These are phyloP conservation scores for Cryptococcus floricola DNA, from an alignment of 1,284 basidiomycete genomes.

Conservation along the genomic window DNA sequence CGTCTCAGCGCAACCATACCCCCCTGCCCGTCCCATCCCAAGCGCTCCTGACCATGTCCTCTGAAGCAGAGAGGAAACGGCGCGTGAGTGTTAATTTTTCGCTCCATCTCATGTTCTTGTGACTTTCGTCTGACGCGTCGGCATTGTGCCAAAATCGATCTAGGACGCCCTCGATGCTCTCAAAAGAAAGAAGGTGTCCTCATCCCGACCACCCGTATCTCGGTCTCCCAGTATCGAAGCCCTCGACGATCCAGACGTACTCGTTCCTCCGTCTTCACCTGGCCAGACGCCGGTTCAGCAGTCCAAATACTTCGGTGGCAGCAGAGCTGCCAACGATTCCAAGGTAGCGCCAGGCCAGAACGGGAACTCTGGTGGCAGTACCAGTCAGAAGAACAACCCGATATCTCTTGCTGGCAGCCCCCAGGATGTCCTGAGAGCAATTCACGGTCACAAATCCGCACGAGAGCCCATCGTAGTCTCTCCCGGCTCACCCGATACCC, in stretches of 20 bases:
- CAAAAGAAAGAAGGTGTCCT: slow-evolving; percentile 7
- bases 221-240: slow-evolving; percentile 2
- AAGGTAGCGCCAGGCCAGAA: slow-evolving; percentile 1
- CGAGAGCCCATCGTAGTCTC: neutral
- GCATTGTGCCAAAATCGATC: neutral
- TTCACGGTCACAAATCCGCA: slow-evolving; percentile 6
- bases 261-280: slow-evolving; percentile 33
- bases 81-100: slow-evolving; percentile 9
- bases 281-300: slow-evolving; percentile 2
- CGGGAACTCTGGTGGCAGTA: neutral
- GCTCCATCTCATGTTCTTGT: neutral
- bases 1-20: no score
- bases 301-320: slow-evolving; percentile 8
- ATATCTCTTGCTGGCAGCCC: slow-evolving; percentile 16
- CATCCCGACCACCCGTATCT: neutral
- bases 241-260: slow-evolving; percentile 21
- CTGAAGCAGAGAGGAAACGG: slow-evolving; percentile 17
- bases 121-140: neutral
- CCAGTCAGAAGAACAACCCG: neutral
- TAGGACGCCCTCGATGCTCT: slow-evolving; percentile 19
- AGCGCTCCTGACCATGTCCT: no score
- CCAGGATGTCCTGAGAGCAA: slow-evolving; percentile 12
- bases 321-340: slow-evolving; percentile 3
- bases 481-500: slow-evolving; percentile 12
- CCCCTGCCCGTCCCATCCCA: no score